Percentiles rank a stretch among this genome's conserved stretches.
These are phyloP conservation scores for Thermoascus crustaceus DNA, from an alignment of 2,329 filamentous ascomycete species.

Conservation along the genomic window DNA sequence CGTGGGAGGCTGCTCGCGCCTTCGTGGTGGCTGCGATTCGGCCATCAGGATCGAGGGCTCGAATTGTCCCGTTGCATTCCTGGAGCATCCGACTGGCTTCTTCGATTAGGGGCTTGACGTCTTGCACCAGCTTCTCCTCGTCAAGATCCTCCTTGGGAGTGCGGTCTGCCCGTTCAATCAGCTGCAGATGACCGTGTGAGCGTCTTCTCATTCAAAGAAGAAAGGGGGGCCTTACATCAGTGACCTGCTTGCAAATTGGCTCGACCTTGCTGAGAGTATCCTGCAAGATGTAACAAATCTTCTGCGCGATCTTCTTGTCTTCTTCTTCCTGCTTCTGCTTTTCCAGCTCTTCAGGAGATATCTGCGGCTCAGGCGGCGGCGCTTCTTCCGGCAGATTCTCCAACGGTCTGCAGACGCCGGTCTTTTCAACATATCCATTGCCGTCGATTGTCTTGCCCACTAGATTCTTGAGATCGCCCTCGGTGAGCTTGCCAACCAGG, in stretches of 20 bases:
- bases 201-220: conserved; percentile 4
- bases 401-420: conserved; percentile 55
- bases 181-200: conserved; percentile 34
- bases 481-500: conserved; percentile 38
- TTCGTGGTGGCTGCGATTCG: conserved; percentile 79
- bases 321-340: conserved; percentile 55
- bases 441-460: conserved; percentile 39
- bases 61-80: conserved; percentile 79
- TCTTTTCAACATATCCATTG: conserved; percentile 51
- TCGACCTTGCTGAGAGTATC: conserved; percentile 76
- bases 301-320: conserved; percentile 67
- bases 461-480: conserved; percentile 35
- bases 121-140: conserved; percentile 77
- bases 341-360: conserved; percentile 38
- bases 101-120: conserved; percentile 82
- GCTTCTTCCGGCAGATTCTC: conserved; percentile 29
- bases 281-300: conserved; percentile 64
- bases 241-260: conserved; percentile 80
- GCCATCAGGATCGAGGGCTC: conserved; percentile 81
- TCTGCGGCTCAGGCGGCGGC: conserved; percentile 31
- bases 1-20: conserved; percentile 63
- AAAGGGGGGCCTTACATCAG: conserved; percentile 49
- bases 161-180: conserved; percentile 71
- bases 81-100: conserved; percentile 73
- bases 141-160: conserved; percentile 81